Conservation (phyloP, 2,329 filamentous ascomycete genomes). For the Aphanocladium album region DNA sequence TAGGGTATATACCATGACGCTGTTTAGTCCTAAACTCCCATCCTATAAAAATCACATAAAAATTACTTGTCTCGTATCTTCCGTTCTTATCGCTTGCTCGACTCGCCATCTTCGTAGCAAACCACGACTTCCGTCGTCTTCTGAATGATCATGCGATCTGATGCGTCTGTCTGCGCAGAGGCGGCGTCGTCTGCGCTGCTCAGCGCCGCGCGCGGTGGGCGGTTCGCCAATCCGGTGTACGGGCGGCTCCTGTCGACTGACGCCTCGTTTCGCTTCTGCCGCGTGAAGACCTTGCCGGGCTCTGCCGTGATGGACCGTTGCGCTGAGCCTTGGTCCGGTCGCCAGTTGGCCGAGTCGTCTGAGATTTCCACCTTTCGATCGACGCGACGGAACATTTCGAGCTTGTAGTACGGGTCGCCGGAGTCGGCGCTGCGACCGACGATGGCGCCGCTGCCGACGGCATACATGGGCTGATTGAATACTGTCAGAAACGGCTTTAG, state of each 20-base stretch:
- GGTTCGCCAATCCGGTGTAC: neutral
- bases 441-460: neutral
- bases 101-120: neutral
- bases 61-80: neutral
- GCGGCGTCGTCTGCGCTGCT: neutral
- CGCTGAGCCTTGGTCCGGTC: constrained; percentile 3
- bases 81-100: too few relatives aligned
- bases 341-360: constrained; percentile 9
- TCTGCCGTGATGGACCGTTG: neutral
- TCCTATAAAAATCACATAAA: neutral
- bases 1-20: neutral
- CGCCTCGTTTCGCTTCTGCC: neutral
- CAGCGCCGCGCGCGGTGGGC: neutral
- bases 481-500: constrained; percentile 13
- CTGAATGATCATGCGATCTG: constrained; percentile 9
- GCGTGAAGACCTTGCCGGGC: neutral
- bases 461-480: constrained; percentile 1
- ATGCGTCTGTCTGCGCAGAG: neutral
- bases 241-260: neutral
- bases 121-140: constrained; percentile 10
- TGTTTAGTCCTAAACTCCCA: neutral
- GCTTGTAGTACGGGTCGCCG: neutral
- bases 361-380: neutral
- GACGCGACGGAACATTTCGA: constrained; percentile 10
- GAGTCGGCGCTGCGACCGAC: neutral